A percentile compares a stretch with the other conserved stretches of the same genome.
Conservation (phyloP, 2,329 filamentous ascomycete species). For the Cordyceps tenuipes region DNA sequence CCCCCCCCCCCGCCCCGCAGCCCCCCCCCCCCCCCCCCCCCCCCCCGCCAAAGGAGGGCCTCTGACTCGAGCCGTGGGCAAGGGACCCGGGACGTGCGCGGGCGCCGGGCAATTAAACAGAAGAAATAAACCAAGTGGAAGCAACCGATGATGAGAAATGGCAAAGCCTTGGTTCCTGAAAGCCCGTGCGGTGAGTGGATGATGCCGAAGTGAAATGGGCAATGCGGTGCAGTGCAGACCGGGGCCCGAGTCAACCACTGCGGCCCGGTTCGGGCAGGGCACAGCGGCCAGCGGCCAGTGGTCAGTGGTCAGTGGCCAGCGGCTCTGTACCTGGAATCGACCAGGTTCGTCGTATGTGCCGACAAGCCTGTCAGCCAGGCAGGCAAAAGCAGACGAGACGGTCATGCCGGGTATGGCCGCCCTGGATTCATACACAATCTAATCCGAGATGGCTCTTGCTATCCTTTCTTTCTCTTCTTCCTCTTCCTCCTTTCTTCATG, state of each 20-base stretch:
- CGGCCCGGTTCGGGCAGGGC: neutral
- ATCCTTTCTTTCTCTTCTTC: neutral
- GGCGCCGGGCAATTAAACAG: neutral
- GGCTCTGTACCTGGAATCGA: neutral
- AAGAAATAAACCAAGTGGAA: neutral
- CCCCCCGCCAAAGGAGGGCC: neutral
- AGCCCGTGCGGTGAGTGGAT: slow-evolving; percentile 1
- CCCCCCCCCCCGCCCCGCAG: no score
- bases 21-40: neutral
- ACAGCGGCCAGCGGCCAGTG: neutral
- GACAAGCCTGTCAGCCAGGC: neutral
- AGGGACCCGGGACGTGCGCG: neutral
- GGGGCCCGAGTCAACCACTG: neutral
- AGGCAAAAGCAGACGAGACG: neutral
- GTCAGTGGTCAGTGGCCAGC: neutral
- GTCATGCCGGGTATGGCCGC: neutral
- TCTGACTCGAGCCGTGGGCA: slow-evolving; percentile 1
- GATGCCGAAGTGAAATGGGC: neutral
- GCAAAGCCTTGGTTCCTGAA: neutral
- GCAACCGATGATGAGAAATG: neutral
- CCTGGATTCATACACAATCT: neutral
- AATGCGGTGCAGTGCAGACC: neutral
- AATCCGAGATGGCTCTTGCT: neutral
- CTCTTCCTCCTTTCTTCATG: neutral
- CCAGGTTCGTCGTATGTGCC: neutral